Evolutionary conservation across 148 eudicot species (phyloP), one percentile per base, ranked within the genome.

Genomic region (Vaccinium macrocarpon): DNA sequence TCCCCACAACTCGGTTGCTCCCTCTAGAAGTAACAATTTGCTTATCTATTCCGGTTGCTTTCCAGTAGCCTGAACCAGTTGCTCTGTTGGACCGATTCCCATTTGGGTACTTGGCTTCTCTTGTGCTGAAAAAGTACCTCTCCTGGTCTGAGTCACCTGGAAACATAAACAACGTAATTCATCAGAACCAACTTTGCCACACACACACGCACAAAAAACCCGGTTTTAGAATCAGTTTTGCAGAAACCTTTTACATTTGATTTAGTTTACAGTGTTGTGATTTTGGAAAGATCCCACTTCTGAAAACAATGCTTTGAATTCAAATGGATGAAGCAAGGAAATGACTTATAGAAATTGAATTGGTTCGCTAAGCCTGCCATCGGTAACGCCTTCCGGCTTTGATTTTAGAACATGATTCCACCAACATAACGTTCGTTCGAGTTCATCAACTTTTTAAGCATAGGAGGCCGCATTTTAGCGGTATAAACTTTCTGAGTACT

Each of bases 41-140:
- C 88, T 94, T 96, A 83, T 96, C 99, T 32, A 92, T 86, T 4
- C 99, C 98, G 0, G 99, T 96, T 0, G 99, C 99, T 61, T 96
- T 96, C 99, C 99, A 96, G 82, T 96, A 96, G 10, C 98, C 99
- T 0, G 98, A 93, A 56, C 85, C 85, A 8, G 98, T 96, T n/a
- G 99, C 98, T 80, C 98, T 88, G 88, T 96, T 96, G 49, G 99
- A 96, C 74, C 99, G 76, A 88, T 93, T 96, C 51, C 99, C 99
- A 84, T 93, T 94, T 64, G 95, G 98, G 92, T 96, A 96, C 86
- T 96, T 96, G 11, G 94, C 93, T 81, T 96, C 99, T 76, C 90
- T 92, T 1, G 95, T 94, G 91, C 97, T 96, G 88, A 96, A 96
- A 51, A 96, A 96, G 82, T 94, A 96, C 90, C 95, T 91, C 86